A percentile compares a stretch with the other conserved stretches of the same genome.
Conservation (phyloP, 2,329 filamentous ascomycete genomes). For the Emmonsia crescens region DNA sequence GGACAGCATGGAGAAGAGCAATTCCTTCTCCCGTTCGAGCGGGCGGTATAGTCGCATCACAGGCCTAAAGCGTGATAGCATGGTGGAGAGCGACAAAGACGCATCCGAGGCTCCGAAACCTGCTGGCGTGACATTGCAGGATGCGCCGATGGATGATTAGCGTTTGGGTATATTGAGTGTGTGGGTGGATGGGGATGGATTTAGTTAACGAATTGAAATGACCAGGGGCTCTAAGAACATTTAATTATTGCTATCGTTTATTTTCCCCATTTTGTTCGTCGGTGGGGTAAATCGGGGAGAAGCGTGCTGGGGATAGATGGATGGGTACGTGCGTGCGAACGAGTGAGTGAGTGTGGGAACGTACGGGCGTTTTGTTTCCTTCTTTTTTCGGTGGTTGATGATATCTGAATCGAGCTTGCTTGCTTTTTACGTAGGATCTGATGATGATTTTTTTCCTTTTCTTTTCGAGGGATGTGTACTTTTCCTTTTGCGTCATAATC, state of each 20-base stretch:
- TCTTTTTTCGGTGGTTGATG: not conserved
- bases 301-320: not conserved
- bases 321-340: not conserved
- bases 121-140: slow-evolving; percentile 56
- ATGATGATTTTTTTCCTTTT: not conserved
- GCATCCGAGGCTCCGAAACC: slow-evolving; percentile 9
- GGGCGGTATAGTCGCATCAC: slow-evolving; percentile 39
- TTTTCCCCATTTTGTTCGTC: not conserved
- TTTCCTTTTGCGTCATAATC: not conserved
- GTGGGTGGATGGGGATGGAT: not conserved
- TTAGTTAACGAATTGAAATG: not conserved
- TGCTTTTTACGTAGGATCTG: not conserved
- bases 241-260: not conserved
- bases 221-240: not conserved
- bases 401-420: not conserved
- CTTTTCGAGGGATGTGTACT: not conserved
- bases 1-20: slow-evolving; percentile 48
- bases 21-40: slow-evolving; percentile 49
- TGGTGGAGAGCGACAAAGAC: slow-evolving; percentile 17
- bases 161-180: not conserved
- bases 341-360: not conserved
- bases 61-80: slow-evolving; percentile 43
- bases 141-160: slow-evolving; percentile 68
- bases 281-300: not conserved
- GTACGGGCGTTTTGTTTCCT: not conserved